A percentile compares a stretch with the other conserved stretches of the same genome.
Evolutionary conservation across 2,329 filamentous ascomycete species (phyloP).

Genomic region (Penicillium sp.): DNA sequence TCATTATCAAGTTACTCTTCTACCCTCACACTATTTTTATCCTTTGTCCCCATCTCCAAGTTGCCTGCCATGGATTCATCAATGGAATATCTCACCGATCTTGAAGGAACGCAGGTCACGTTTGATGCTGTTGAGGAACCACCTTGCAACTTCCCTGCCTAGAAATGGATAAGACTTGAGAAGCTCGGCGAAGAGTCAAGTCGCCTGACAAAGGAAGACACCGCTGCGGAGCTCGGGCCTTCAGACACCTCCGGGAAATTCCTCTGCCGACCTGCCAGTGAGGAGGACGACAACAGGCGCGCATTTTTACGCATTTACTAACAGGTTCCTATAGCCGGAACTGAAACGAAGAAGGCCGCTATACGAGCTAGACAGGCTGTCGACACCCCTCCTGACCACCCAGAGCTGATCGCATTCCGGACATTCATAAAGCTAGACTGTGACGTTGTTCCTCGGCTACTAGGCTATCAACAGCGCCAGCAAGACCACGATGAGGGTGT

Average conservation of each 20-base stretch:
- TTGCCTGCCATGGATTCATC: not conserved
- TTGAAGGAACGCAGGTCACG: slow-evolving; percentile 1
- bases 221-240: not conserved
- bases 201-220: slow-evolving; percentile 1
- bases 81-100: slow-evolving; percentile 4
- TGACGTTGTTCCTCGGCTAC: slow-evolving; percentile 2
- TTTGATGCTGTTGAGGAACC: slow-evolving; percentile 4
- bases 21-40: not conserved
- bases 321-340: slow-evolving; percentile 5
- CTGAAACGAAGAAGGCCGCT: not conserved
- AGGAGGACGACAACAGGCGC: not conserved
- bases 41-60: not conserved
- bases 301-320: slow-evolving; percentile 5
- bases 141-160: slow-evolving; percentile 4
- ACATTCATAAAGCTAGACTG: not conserved
- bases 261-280: slow-evolving; percentile 2
- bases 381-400: not conserved
- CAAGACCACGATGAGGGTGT: slow-evolving; percentile 2
- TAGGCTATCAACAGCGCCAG: slow-evolving; percentile 1
- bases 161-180: slow-evolving; percentile 6
- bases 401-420: slow-evolving; percentile 1
- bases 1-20: slow-evolving; percentile 3
- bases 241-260: slow-evolving; percentile 1
- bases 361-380: not conserved
- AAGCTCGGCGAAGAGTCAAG: not conserved